Evolutionary conservation across 768 basidiomycete species (phyloP).

Genomic region (Trametes gibbosa): DNA sequence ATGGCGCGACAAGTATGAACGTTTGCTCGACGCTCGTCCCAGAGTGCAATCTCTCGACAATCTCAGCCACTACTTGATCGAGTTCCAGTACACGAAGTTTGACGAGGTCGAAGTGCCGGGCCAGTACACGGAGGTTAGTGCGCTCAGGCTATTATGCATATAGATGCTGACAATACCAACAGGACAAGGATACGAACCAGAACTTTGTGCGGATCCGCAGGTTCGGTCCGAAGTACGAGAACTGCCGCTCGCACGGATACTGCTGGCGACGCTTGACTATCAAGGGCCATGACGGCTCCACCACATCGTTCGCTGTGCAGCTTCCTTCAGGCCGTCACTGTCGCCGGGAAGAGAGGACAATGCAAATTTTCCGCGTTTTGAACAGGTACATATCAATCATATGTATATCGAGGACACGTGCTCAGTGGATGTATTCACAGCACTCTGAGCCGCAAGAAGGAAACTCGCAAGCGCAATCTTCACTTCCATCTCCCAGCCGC

Average conservation of each 20-base stretch:
- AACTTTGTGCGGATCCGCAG: conserved; percentile 89
- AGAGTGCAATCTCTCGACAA: conserved; percentile 82
- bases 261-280: conserved; percentile 91
- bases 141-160: neutral
- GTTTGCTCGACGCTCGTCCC: conserved; percentile 76
- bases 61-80: conserved; percentile 89
- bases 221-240: conserved; percentile 88
- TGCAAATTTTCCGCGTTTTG: conserved; percentile 91
- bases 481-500: conserved; percentile 88
- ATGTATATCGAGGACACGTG: neutral
- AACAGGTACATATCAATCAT: conserved; percentile 60
- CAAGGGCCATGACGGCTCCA: conserved; percentile 88
- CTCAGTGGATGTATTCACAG: conserved; percentile 38
- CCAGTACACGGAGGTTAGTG: conserved; percentile 87
- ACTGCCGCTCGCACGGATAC: conserved; percentile 80
- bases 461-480: conserved; percentile 88
- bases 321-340: conserved; percentile 80
- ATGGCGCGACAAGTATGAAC: conserved; percentile 92
- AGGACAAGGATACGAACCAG: conserved; percentile 95
- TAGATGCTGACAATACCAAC: conserved; percentile 3
- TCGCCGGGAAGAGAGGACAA: conserved; percentile 89
- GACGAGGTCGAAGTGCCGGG: conserved; percentile 99
- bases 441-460: conserved; percentile 82
- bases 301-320: conserved; percentile 88
- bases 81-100: conserved; percentile 96